Evolutionary conservation across 140 eudicot species (phyloP).

Genomic region (Anethum foeniculum): DNA sequence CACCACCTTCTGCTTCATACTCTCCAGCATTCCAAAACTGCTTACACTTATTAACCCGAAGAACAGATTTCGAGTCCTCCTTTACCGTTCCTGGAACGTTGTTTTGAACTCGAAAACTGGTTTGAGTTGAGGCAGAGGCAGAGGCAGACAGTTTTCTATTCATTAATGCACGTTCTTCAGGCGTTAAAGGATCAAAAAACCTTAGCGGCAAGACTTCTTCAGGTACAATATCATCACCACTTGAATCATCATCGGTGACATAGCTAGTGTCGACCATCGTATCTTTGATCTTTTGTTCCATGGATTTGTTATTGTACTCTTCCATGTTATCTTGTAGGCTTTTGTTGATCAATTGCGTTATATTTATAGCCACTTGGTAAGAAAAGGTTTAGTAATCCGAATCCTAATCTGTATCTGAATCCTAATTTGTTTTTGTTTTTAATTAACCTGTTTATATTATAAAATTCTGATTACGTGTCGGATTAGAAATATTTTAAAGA

Average conservation of each 20-base stretch:
- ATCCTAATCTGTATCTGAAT: too few species aligned
- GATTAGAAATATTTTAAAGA: too few species aligned
- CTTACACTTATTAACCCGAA: slow-evolving; percentile 20
- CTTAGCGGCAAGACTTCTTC: slow-evolving; percentile 33
- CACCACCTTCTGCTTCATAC: slow-evolving; percentile 20
- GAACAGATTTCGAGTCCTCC: too few species aligned
- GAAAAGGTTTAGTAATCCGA: too few species aligned
- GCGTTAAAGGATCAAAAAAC: slow-evolving; percentile 40
- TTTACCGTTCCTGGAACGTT: not conserved
- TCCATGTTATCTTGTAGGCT: not conserved
- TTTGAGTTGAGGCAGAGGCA: too few species aligned
- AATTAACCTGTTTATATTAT: too few species aligned
- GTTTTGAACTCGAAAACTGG: not conserved
- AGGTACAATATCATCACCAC: slow-evolving; percentile 13
- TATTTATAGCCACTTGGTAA: not conserved
- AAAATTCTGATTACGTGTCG: too few species aligned
- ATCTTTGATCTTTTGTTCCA: not conserved
- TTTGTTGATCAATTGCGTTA: not conserved
- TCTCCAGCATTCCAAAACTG: slow-evolving; percentile 90
- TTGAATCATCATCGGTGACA: slow-evolving; percentile 1
- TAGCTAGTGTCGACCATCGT: not conserved
- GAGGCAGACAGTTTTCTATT: not conserved
- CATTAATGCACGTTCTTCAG: slow-evolving; percentile 18
- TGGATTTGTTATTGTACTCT: not conserved
- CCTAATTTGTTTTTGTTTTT: too few species aligned